phyloP scores from a whole-genome alignment of 2,329 filamentous ascomycete genomes.

The Hypomyces rosellus region DNA sequence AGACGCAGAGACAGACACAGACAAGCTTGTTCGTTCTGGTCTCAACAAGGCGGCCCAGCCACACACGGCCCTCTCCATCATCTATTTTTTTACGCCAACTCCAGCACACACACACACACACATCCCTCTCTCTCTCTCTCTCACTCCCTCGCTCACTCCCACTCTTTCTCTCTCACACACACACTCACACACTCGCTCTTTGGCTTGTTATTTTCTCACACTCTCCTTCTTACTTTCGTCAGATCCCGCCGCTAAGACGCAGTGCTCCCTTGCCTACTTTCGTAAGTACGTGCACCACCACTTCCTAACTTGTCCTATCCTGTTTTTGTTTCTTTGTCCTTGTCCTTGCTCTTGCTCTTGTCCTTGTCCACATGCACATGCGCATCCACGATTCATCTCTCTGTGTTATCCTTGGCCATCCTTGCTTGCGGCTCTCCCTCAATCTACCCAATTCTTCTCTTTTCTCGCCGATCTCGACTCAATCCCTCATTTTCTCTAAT shows the following conservation, averaged over 20 bases:
- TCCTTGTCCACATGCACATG: too few species aligned
- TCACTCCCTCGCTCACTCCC: constrained; percentile 1
- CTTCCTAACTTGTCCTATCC: not conserved
- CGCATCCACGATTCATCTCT: not conserved
- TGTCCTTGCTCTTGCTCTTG: too few species aligned
- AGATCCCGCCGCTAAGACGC: constrained; percentile 6
- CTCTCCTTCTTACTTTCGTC: not conserved
- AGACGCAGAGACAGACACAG: not conserved
- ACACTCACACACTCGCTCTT: not conserved
- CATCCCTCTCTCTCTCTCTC: constrained; percentile 1
- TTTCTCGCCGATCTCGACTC: too few species aligned
- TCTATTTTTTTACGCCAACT: too few species aligned
- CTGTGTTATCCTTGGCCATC: not conserved
- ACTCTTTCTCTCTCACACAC: constrained; percentile 3
- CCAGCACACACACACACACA: not conserved
- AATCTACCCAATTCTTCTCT: too few species aligned
- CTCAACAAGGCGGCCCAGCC: too few species aligned
- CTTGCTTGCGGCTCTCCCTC: too few species aligned
- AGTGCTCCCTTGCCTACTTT: not conserved
- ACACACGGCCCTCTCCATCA: too few species aligned
- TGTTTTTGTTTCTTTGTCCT: not conserved
- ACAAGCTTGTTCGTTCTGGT: not conserved
- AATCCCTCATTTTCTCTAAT: too few species aligned
- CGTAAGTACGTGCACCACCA: too few species aligned
- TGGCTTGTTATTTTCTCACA: not conserved